phyloP scores from a whole-genome alignment of 129 eudicot species.

The Artemisia annua region DNA sequence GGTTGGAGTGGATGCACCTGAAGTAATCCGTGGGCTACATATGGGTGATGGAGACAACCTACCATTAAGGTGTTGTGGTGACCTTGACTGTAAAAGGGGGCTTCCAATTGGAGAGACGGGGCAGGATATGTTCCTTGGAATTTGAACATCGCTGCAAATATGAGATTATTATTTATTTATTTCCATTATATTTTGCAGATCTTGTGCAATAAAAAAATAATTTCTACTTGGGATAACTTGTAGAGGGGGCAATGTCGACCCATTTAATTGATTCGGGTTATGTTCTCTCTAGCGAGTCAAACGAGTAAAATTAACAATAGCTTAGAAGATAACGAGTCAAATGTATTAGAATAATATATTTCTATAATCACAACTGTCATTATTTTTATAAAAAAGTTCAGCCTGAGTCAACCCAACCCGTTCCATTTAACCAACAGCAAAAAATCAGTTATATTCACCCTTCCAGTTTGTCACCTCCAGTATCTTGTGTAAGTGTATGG shows the following conservation, averaged over 20 bases:
- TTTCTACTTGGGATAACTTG: too few species aligned
- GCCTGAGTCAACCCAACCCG: too few species aligned
- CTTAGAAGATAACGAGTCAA: background rate
- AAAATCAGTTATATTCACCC: too few species aligned
- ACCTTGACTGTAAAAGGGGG: conserved; percentile 75
- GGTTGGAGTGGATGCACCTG: conserved; percentile 78
- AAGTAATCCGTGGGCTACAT: conserved; percentile 81
- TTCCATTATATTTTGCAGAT: background rate
- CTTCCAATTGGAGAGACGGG: conserved; percentile 99
- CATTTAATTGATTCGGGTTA: too few species aligned
- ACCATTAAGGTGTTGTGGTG: conserved; percentile 81
- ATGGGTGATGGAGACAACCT: conserved; percentile 89
- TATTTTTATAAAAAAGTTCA: too few species aligned
- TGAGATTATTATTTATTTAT: conserved; percentile 19
- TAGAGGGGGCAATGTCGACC: too few species aligned
- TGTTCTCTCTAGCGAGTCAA: too few species aligned
- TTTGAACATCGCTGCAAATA: conserved; percentile 69
- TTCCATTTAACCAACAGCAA: too few species aligned
- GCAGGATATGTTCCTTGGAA: conserved; percentile 80
- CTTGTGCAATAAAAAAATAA: too few species aligned
- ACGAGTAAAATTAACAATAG: background rate
- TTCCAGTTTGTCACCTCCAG: too few species aligned
- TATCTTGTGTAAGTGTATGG: conserved; percentile 9
- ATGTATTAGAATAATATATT: too few species aligned
- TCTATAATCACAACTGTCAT: too few species aligned